These are phyloP conservation scores for Berberis thunbergii DNA, from an alignment of 164 flowering plant species.

Conservation along the genomic window DNA sequence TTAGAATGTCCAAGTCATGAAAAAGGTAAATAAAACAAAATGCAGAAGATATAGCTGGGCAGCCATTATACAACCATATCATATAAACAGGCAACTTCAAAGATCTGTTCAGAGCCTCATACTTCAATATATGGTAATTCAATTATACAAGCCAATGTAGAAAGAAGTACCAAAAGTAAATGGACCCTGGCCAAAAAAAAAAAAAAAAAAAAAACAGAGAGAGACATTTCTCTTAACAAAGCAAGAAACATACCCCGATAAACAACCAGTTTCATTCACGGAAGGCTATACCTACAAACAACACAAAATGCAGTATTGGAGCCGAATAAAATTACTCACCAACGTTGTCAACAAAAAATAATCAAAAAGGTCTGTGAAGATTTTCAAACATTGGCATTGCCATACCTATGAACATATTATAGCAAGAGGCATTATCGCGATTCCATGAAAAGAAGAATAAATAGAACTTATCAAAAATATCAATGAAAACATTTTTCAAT, in stretches of 20 bases:
- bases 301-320: background rate
- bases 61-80: no score
- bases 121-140: no score
- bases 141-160: no score
- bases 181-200: no score
- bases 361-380: slow-evolving; percentile 82
- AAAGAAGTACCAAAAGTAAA: no score
- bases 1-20: background rate
- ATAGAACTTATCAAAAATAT: no score
- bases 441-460: background rate
- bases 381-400: slow-evolving; percentile 92
- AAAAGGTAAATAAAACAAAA: no score
- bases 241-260: background rate
- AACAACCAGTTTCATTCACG: background rate
- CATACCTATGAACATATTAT: slow-evolving; percentile 42
- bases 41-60: no score
- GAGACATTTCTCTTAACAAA: background rate
- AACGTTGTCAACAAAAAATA: slow-evolving; percentile 86
- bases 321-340: slow-evolving; percentile 40
- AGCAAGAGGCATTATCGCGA: background rate
- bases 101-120: no score
- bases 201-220: no score
- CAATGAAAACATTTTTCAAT: no score
- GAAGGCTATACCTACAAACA: background rate
- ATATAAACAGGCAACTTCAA: no score